A percentile compares a stretch with the other conserved stretches of the same genome.
Conservation (phyloP, 495 filamentous ascomycete genomes). For the Astrocystis sublimbata region DNA sequence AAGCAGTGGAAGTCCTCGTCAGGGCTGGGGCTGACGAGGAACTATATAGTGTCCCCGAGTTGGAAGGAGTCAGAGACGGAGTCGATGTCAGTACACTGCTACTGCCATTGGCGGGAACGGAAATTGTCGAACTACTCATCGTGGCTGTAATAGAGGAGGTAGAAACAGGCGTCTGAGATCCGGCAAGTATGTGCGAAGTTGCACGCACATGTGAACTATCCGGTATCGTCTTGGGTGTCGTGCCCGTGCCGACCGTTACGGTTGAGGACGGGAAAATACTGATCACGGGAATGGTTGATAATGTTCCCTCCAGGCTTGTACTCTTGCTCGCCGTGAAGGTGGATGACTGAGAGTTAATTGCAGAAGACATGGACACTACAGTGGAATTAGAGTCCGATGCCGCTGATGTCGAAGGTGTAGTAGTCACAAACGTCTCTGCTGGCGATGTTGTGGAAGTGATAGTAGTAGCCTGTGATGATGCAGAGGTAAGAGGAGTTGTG, state of each 20-base stretch:
- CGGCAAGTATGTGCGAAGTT: not conserved
- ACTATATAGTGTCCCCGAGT: too few species aligned
- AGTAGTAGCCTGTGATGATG: constrained; percentile 9
- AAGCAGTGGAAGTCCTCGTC: constrained; percentile 4
- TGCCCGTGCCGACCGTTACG: constrained; percentile 14
- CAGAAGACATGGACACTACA: constrained; percentile 16
- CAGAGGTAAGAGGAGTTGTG: constrained; percentile 7
- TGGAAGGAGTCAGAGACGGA: too few species aligned
- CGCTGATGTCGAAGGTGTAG: not conserved
- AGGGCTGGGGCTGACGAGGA: too few species aligned
- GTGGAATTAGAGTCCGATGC: not conserved
- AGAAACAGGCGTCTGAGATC: constrained; percentile 6
- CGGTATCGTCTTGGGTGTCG: not conserved
- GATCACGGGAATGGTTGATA: constrained; percentile 25
- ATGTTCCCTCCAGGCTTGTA: not conserved
- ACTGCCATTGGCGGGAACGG: too few species aligned
- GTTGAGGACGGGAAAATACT: constrained; percentile 33
- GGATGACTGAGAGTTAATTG: constrained; percentile 26
- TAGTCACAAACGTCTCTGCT: constrained; percentile 10
- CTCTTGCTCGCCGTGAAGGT: constrained; percentile 25
- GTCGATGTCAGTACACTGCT: too few species aligned
- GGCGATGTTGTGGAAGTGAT: not conserved
- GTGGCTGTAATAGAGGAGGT: not conserved
- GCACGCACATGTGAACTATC: constrained; percentile 3
- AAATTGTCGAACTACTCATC: not conserved